phyloP scores from a whole-genome alignment of 2,329 filamentous ascomycete species.

The Coleophoma crateriformis region DNA sequence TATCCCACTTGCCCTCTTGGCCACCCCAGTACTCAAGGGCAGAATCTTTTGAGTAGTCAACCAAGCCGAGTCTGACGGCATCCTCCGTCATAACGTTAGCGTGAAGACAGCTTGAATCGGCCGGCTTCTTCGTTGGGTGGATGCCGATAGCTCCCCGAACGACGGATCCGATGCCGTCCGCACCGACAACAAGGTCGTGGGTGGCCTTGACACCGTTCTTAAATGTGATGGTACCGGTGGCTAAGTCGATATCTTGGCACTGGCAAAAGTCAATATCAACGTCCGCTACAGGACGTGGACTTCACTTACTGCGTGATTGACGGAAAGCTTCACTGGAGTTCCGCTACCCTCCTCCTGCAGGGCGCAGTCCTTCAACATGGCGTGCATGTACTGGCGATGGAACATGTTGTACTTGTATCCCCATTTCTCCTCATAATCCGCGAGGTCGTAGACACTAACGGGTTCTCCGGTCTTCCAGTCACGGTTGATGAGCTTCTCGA shows the following conservation, averaged over 20 bases:
- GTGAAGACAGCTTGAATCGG: slow-evolving; percentile 57
- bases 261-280: not conserved
- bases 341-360: slow-evolving; percentile 49
- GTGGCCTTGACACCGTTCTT: slow-evolving; percentile 7
- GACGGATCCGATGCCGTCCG: slow-evolving; percentile 51
- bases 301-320: slow-evolving; percentile 45
- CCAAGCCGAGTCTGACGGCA: slow-evolving; percentile 50
- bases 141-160: slow-evolving; percentile 55
- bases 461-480: slow-evolving; percentile 65
- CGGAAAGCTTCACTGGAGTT: slow-evolving; percentile 41
- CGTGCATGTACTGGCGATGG: slow-evolving; percentile 61
- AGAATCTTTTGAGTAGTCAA: slow-evolving; percentile 53
- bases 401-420: slow-evolving; percentile 58
- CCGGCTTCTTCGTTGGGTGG: slow-evolving; percentile 48
- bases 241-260: slow-evolving; percentile 36
- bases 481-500: slow-evolving; percentile 60
- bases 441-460: slow-evolving; percentile 56
- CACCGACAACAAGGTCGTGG: slow-evolving; percentile 27
- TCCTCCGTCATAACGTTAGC: slow-evolving; percentile 57
- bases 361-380: slow-evolving; percentile 56
- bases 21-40: slow-evolving; percentile 68
- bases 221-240: slow-evolving; percentile 34
- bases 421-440: slow-evolving; percentile 51
- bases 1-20: slow-evolving; percentile 56
- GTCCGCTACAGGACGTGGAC: too few species aligned